Base-by-base conservation (phyloP, 768 basidiomycete species). In the Kwoniella botswanensis region DNA sequence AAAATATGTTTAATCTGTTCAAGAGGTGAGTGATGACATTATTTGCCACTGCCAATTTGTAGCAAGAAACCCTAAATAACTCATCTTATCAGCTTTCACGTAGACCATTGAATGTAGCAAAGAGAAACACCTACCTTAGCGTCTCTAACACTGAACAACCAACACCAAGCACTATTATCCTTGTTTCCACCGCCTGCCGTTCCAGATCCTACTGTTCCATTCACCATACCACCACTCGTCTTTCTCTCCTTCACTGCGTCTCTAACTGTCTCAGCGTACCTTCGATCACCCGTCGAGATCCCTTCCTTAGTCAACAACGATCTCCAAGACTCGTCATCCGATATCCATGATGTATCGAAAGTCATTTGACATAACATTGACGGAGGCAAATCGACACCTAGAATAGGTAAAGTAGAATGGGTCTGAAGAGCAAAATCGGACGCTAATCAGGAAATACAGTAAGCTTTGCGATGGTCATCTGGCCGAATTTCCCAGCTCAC, bases 321-420 rank as follows among this genome's bases (percentile, higher is more conserved):
- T 29, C 77, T 59, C 79, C 81, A 82, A 3, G 66, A 55, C 52
- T 82, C 82, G 42, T 83, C 82, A 18, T 83, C 82, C 2, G 42
- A 61, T 11, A 82, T 42, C 77, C 82, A 82, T 22, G 67, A 29
- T 4, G 73, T 46, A 54, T 79, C 71, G 13, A 80, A 65, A 13
- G 73, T 68, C 64, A 83, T 66, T 21, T 78, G 75, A 26, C 78
- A 73, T 12, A 83, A 62, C 22, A 77, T 53, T 0, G 65, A 11
- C 9, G 68, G 65, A 11, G 78, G 68, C 2, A 82, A 60, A 59
- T 83, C 82, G 21, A 83, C 65, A n/a, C 74, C 82, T 15, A 78
- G 61, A n/a, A 83, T 71, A 9, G 82, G 81, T 2, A 81, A 55
- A 11, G 68, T 63, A 2, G 79, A 77, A 29, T 71, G 67, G 13